phyloP scores from a whole-genome alignment of 768 basidiomycete genomes.

The Grammothele lineata region DNA sequence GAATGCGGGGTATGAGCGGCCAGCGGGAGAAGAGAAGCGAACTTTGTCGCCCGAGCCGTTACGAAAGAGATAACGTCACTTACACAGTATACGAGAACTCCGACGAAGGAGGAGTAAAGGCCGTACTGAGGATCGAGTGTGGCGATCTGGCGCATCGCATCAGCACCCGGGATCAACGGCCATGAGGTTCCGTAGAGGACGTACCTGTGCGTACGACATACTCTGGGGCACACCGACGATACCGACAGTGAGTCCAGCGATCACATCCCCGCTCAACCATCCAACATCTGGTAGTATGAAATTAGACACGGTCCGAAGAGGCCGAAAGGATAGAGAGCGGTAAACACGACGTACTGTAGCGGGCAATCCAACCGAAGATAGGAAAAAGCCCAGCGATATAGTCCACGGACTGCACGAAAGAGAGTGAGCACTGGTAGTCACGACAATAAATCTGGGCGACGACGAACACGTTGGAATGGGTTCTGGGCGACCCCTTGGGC shows the following conservation, averaged over 20 bases:
- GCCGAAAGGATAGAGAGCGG: too few relatives aligned
- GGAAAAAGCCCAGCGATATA: conserved; percentile 81
- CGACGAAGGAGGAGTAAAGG: conserved; percentile 89
- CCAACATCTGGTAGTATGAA: conserved; percentile 39
- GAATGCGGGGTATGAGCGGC: neutral
- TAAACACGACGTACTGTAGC: conserved; percentile 69
- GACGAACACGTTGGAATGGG: conserved; percentile 33
- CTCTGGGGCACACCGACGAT: conserved; percentile 92
- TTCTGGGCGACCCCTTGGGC: conserved; percentile 33
- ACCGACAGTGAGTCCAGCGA: conserved; percentile 90
- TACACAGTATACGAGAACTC: conserved; percentile 78
- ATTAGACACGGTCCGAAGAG: neutral
- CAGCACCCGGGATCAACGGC: neutral
- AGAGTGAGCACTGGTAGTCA: conserved; percentile 3
- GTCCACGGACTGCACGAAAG: conserved; percentile 41
- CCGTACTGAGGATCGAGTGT: conserved; percentile 83
- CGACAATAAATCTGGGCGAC: neutral
- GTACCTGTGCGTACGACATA: conserved; percentile 80
- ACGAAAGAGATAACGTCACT: conserved; percentile 19
- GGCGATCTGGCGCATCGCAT: conserved; percentile 52
- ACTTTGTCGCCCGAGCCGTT: neutral
- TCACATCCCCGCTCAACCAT: conserved; percentile 83
- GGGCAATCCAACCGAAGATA: conserved; percentile 74
- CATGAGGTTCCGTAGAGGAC: neutral
- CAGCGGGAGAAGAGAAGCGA: conserved; percentile 1